phyloP scores from a whole-genome alignment of 1,284 basidiomycete genomes.

The Kwoniella shivajii region DNA sequence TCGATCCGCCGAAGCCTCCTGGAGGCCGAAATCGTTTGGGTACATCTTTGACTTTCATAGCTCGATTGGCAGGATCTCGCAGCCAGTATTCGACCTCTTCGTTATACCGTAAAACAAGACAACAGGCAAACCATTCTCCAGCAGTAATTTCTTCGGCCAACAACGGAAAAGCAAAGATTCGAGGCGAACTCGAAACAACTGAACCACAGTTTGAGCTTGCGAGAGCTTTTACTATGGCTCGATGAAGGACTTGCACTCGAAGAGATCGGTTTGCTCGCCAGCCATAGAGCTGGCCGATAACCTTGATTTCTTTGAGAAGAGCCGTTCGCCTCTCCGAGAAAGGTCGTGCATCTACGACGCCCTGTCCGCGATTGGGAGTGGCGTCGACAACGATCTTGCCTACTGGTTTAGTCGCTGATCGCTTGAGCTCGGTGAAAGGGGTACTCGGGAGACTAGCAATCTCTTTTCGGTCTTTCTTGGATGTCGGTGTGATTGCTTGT shows the following conservation, averaged over 20 bases:
- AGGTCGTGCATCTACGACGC: not conserved
- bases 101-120: constrained; percentile 28
- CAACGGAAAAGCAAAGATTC: constrained; percentile 40
- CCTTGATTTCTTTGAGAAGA: constrained; percentile 31
- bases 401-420: not conserved
- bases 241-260: constrained; percentile 34
- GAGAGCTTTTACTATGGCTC: constrained; percentile 32
- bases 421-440: constrained; percentile 21
- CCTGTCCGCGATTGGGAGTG: not conserved
- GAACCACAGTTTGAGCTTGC: constrained; percentile 13
- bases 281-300: constrained; percentile 37
- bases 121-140: constrained; percentile 32
- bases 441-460: constrained; percentile 11
- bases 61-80: constrained; percentile 24
- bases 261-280: constrained; percentile 33
- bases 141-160: constrained; percentile 43
- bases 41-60: constrained; percentile 30
- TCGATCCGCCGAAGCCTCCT: constrained; percentile 25
- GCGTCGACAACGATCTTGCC: not conserved
- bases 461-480: not conserved
- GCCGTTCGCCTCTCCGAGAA: constrained; percentile 21
- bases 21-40: constrained; percentile 17
- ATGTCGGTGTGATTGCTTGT: constrained; percentile 6
- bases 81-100: constrained; percentile 40
- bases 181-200: constrained; percentile 26